Evolutionary conservation across 352 stramenopile species (phyloP).

Genomic region (Phytopythium kandeliae): DNA sequence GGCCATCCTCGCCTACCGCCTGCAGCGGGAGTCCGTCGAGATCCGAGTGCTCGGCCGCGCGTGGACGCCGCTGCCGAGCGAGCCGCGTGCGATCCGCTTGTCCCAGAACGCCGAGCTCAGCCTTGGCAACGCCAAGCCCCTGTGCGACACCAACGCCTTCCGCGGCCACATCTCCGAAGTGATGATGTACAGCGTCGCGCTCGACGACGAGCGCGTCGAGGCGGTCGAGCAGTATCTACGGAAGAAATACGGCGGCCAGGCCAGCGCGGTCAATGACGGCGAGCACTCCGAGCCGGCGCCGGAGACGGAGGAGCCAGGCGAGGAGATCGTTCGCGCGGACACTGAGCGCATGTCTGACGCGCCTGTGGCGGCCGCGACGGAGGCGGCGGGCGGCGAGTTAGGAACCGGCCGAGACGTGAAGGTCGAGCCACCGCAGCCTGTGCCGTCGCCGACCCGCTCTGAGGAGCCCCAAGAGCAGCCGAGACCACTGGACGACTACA

Average conservation of each 20-base stretch:
- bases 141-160: slow-evolving; percentile 57
- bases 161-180: slow-evolving; percentile 51
- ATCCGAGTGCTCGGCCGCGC: slow-evolving; percentile 35
- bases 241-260: background rate
- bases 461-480: background rate
- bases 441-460: background rate
- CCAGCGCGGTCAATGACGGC: background rate
- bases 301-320: background rate
- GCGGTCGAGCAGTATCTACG: slow-evolving; percentile 39
- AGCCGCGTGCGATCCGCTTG: slow-evolving; percentile 20
- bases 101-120: slow-evolving; percentile 42
- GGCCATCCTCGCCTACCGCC: slow-evolving; percentile 37
- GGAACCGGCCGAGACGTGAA: background rate
- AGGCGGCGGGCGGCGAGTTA: background rate
- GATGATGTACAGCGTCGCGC: slow-evolving; percentile 36
- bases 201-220: slow-evolving; percentile 24
- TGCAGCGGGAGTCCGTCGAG: slow-evolving; percentile 31
- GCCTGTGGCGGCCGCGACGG: background rate
- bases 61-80: slow-evolving; percentile 15
- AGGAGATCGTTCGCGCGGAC: background rate
- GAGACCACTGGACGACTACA: slow-evolving; percentile 8
- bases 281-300: background rate
- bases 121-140: slow-evolving; percentile 44
- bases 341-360: background rate
- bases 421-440: background rate